These are phyloP conservation scores for Eucalyptus grandis DNA, from an alignment of 345 rosid genomes.

Conservation along the genomic window DNA sequence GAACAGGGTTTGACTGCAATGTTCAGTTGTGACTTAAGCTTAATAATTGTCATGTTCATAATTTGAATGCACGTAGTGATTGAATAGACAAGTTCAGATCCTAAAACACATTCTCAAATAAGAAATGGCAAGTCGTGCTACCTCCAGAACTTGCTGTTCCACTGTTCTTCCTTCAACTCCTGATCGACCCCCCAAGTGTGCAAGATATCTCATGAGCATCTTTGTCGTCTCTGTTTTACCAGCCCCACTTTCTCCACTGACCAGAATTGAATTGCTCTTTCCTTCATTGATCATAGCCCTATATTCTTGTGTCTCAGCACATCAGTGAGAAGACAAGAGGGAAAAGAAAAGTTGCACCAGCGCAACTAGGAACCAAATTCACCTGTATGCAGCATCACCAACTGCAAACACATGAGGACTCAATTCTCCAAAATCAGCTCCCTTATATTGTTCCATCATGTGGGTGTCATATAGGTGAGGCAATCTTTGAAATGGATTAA, in stretches of 20 bases:
- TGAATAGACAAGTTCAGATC: not conserved
- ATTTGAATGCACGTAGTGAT: not conserved
- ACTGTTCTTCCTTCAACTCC: conserved; percentile 95
- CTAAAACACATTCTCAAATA: not conserved
- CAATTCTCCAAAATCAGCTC: conserved; percentile 69
- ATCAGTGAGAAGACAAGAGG: conserved; percentile 7
- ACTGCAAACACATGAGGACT: conserved; percentile 97
- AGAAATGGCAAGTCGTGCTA: conserved; percentile 6
- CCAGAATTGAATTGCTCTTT: conserved; percentile 84
- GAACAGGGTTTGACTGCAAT: conserved; percentile 90
- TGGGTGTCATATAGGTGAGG: conserved; percentile 87
- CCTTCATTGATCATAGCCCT: conserved; percentile 94
- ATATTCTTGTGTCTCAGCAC: not conserved
- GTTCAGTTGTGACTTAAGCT: not conserved
- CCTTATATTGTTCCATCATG: conserved; percentile 94
- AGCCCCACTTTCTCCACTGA: conserved; percentile 99
- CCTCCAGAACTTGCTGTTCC: conserved; percentile 95
- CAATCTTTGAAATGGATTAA: conserved; percentile 90
- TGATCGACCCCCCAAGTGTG: conserved; percentile 79
- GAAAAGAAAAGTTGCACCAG: not conserved
- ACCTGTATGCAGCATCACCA: conserved; percentile 92
- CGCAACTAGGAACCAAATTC: not conserved
- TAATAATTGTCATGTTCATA: not conserved
- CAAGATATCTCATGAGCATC: conserved; percentile 97
- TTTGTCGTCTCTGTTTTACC: conserved; percentile 98